Evolutionary conservation across 129 eudicot genomes (phyloP).

Genomic region (Kitagawia praeruptora): DNA sequence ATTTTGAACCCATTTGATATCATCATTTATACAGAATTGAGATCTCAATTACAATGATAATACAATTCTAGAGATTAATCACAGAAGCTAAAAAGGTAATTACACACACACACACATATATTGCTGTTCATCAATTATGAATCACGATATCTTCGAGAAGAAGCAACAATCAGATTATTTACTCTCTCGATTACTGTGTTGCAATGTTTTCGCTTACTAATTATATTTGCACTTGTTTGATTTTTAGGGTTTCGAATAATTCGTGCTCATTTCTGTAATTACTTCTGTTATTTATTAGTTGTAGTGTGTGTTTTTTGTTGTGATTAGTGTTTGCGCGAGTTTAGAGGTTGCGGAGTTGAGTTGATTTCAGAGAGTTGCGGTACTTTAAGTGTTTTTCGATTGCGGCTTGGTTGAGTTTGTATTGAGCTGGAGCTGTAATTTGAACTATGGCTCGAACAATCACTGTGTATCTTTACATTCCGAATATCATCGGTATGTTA

Average conservation of each 20-base stretch:
- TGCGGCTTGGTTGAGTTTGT: not conserved
- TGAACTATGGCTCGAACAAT: conserved; percentile 42
- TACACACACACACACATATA: not conserved
- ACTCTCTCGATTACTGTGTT: not conserved
- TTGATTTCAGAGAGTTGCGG: not conserved
- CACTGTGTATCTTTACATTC: conserved; percentile 74
- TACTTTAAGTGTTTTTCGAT: not conserved
- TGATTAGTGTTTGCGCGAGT: not conserved
- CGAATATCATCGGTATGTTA: conserved; percentile 78
- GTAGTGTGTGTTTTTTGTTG: not conserved
- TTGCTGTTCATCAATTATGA: not conserved
- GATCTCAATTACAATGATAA: not conserved
- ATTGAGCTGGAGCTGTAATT: not conserved
- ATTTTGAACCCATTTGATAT: not conserved
- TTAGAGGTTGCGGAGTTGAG: not conserved
- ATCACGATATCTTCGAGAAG: not conserved
- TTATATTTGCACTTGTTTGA: not conserved
- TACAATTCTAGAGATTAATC: not conserved
- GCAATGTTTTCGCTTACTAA: not conserved
- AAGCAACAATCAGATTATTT: not conserved
- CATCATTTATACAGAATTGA: not conserved
- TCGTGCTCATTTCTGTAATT: not conserved
- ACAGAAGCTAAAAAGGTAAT: not conserved
- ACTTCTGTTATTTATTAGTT: not conserved
- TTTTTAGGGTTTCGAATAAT: not conserved